Base-by-base conservation (phyloP, 306 rosid genomes). In the Acacia melanoxylon region DNA sequence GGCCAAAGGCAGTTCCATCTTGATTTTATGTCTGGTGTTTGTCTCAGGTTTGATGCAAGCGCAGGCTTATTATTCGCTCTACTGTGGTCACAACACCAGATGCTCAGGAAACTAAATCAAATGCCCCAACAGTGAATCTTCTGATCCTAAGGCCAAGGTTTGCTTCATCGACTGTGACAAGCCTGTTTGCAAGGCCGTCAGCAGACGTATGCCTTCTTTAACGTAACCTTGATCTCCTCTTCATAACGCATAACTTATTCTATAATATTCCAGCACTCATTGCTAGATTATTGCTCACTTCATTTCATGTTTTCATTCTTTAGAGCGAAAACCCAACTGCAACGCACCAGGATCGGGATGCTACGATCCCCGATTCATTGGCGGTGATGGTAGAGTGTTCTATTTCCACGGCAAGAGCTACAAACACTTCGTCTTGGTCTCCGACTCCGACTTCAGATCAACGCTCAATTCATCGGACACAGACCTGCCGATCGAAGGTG, bases 301-400 rank as follows among this genome's bases (percentile, higher is more conserved):
- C 9, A 29, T 63, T 27, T 2, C 40, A 13, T 12, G 1, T 13
- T 29, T 29, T 63, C 10, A 0, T 17, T 12, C 10, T 68, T n/a
- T 35, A 69, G 87, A 72, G 8, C 87, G 84, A 35, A 86, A 86
- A 61, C 87, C 90, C 33, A 89, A 86, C 79, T 86, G 90, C 83
- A 85, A 89, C 45, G 84, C 90, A 40, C 90, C 88, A 3, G 92
- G 92, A 85, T 80, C 90, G 65, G 88, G 88, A 73, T 86, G 88
- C 67, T 78, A 68, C 29, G 92, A 86, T 72, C 92, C 92, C 0
- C 84, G 86, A 17, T 86, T 89, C 88, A 80, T 86, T 9, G 90
- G 90, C 2, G 92, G 92, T 24, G 87, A 89, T 71, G 88, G 88
- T 8, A 70, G 87, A 63, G 90, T 89, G 20, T 89, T 86, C 83